phyloP scores from a whole-genome alignment of 169 alveolate genomes.

The Babesia divergens region DNA sequence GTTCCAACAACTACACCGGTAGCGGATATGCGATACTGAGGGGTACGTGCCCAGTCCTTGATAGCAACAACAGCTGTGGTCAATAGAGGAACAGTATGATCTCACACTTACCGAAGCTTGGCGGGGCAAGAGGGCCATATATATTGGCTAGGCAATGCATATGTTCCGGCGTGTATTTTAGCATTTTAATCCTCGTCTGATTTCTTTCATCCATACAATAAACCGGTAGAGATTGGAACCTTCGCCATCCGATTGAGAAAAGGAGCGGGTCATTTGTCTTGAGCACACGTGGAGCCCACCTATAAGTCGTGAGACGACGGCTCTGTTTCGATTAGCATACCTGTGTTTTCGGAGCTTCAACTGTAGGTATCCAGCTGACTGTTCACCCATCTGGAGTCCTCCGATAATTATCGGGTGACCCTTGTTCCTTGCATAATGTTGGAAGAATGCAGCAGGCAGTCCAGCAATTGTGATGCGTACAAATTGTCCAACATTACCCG shows the following conservation, averaged over 20 bases:
- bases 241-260: slow-evolving; percentile 98
- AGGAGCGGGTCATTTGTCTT: slow-evolving; percentile 96
- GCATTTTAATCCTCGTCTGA: slow-evolving; percentile 74
- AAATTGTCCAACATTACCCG: slow-evolving; percentile 85
- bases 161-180: slow-evolving; percentile 96
- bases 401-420: slow-evolving; percentile 61
- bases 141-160: slow-evolving; percentile 93
- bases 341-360: slow-evolving; percentile 45
- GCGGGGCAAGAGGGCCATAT: slow-evolving; percentile 95
- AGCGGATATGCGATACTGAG: slow-evolving; percentile 91
- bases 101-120: slow-evolving; percentile 74
- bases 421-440: slow-evolving; percentile 55
- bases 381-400: slow-evolving; percentile 60
- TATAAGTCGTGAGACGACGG: slow-evolving; percentile 53
- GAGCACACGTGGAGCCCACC: slow-evolving; percentile 96
- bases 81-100: neutral
- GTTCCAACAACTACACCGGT: slow-evolving; percentile 95
- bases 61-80: slow-evolving; percentile 79
- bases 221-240: slow-evolving; percentile 96
- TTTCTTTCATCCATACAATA: slow-evolving; percentile 93
- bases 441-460: slow-evolving; percentile 40
- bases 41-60: slow-evolving; percentile 75
- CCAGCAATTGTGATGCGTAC: slow-evolving; percentile 84
- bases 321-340: neutral
- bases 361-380: slow-evolving; percentile 62